Base-by-base conservation (phyloP, 768 basidiomycete genomes). In the Suillus ampliporus region DNA sequence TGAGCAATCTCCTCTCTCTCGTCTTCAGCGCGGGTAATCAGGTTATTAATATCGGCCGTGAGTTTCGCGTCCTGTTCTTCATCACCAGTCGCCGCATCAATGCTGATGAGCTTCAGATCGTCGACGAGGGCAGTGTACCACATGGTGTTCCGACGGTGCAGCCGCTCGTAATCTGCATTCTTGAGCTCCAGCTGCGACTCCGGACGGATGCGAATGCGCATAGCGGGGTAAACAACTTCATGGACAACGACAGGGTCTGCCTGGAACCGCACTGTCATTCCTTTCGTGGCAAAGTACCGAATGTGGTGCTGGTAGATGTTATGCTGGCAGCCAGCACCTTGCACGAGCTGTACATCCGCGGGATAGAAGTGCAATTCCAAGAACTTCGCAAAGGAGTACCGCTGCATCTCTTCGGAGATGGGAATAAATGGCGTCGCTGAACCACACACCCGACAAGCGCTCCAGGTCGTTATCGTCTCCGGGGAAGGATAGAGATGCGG, bases 311-410 rank as follows among this genome's bases (percentile, higher is more conserved):
- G 87, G 71, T 95, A 97, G 62, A 95, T 92, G 72, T 99, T 97
- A 76, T 99, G 97, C 61, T 90, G 85, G 71, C 97, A 99, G 4
- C 89, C 90, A 37, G 94, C 93, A 10, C 92, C 94, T 68, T 88
- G 90, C n/a, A 94, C 87, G 53, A 94, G 80, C 69, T 88, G 84
- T 69, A 95, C 88, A 65, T 93, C 88, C 38, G 94, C 87, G 35
- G 95, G 95, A 76, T 99, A 97, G 76, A 98, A 98, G 71, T 95
- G 92, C 31, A 97, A 86, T 72, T 99, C 97, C 34, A 99, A 84
- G 74, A 97, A 99, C 69, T 97, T 96, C 40, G 91, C 94, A 73
- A 98, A 97, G 5, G 96, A 98, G 72, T 97, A 95, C 61, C 90
- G 82, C 70, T 94, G 91, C 83, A 96, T 95, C 73, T 97, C 95